These are phyloP conservation scores for Durusdinium trenchii DNA, from an alignment of 73 alveolate genomes.

Conservation along the genomic window DNA sequence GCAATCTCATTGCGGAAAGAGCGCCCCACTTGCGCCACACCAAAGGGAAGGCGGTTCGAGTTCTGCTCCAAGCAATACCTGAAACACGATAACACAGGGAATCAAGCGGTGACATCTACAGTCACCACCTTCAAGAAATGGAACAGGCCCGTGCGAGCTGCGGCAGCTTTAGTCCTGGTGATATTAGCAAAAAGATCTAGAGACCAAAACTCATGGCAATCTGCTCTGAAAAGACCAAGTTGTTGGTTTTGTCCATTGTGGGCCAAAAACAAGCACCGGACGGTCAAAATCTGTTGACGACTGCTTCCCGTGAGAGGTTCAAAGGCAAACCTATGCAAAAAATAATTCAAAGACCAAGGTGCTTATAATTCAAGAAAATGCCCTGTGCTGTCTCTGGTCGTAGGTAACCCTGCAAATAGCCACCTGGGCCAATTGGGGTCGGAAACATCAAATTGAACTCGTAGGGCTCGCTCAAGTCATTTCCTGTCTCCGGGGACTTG, in stretches of 20 bases:
- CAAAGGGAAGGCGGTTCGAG: slow-evolving; percentile 99
- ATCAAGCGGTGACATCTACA: no score
- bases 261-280: no score
- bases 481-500: slow-evolving; percentile 99
- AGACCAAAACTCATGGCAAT: no score
- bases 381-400: slow-evolving; percentile 99
- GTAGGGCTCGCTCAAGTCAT: slow-evolving; percentile 99
- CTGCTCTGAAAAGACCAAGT: no score
- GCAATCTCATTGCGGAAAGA: slow-evolving; percentile 99
- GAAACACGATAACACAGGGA: no score
- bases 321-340: no score
- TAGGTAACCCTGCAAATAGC: slow-evolving; percentile 97
- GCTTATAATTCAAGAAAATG: slow-evolving; percentile 99
- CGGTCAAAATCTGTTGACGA: no score
- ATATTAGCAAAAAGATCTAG: no score
- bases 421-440: slow-evolving; percentile 99
- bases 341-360: background rate
- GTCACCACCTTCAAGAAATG: no score
- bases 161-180: no score
- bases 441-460: slow-evolving; percentile 99
- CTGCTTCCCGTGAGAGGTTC: no score
- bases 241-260: no score
- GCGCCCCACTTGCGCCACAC: slow-evolving; percentile 96
- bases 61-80: slow-evolving; percentile 98
- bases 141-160: background rate